Evolutionary conservation across 2,329 filamentous ascomycete species (phyloP).

Genomic region (Sclerotinia nivalis): DNA sequence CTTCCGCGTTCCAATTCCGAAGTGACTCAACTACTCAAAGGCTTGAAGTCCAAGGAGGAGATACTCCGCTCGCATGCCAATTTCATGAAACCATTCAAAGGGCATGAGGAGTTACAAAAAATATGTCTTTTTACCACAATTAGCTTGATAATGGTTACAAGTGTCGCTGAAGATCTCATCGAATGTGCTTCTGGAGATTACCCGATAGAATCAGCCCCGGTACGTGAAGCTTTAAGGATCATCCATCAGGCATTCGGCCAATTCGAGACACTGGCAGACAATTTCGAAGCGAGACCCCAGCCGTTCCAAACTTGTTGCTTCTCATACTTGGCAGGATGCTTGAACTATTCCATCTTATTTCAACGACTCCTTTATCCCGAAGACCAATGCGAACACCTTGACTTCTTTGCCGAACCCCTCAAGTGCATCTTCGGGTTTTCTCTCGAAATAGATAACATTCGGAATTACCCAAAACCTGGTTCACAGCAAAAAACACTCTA

Average conservation of each 20-base stretch:
- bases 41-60: not conserved
- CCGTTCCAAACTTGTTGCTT: not conserved
- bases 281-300: not conserved
- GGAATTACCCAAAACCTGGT: not conserved
- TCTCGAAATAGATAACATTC: not conserved
- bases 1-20: slow-evolving; percentile 8
- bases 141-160: not conserved
- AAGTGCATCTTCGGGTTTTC: not conserved
- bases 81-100: not conserved
- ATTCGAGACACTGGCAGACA: not conserved
- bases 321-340: not conserved
- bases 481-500: not conserved
- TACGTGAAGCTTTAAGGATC: not conserved
- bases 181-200: not conserved
- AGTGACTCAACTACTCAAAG: not conserved
- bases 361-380: slow-evolving; percentile 1
- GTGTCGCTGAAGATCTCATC: not conserved
- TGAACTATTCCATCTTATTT: not conserved
- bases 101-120: not conserved
- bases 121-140: not conserved
- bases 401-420: not conserved
- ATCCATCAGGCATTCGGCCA: not conserved
- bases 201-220: not conserved
- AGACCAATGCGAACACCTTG: slow-evolving; percentile 8
- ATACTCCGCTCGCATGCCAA: not conserved